A percentile compares a stretch with the other conserved stretches of the same genome.
These are phyloP conservation scores for Didymella glomerata DNA, from an alignment of 2,329 filamentous ascomycete genomes.

Conservation along the genomic window DNA sequence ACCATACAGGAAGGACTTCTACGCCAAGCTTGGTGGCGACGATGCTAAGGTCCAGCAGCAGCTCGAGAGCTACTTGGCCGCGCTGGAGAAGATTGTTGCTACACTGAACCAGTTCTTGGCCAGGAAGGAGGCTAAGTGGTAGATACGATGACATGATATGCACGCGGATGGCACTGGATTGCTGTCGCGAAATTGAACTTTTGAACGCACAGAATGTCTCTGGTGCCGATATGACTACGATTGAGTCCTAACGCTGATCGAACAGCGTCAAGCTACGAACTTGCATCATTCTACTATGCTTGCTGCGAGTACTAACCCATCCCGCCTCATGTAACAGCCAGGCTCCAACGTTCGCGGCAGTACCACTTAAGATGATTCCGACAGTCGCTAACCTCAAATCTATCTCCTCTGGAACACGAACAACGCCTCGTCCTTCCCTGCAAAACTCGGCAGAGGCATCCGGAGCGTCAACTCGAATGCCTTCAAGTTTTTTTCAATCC, in stretches of 20 bases:
- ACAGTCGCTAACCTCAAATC: not conserved
- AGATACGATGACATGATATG: slow-evolving; percentile 19
- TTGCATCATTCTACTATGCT: not conserved
- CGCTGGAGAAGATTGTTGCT: slow-evolving; percentile 78
- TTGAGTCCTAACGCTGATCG: not conserved
- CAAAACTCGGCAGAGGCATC: slow-evolving; percentile 75
- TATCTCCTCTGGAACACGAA: slow-evolving; percentile 66
- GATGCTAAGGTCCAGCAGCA: slow-evolving; percentile 68
- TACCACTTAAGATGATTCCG: not conserved
- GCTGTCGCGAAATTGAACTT: not conserved
- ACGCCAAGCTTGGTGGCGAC: slow-evolving; percentile 80
- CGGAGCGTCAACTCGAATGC: slow-evolving; percentile 69
- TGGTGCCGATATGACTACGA: not conserved
- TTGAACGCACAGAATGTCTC: not conserved
- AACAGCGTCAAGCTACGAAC: not conserved
- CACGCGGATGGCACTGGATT: slow-evolving; percentile 3
- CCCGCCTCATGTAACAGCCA: not conserved
- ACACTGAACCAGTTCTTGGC: slow-evolving; percentile 72
- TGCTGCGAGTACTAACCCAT: not conserved
- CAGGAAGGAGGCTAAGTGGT: slow-evolving; percentile 48
- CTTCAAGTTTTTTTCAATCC: slow-evolving; percentile 66
- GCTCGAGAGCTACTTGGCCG: slow-evolving; percentile 75
- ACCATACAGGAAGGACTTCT: slow-evolving; percentile 94
- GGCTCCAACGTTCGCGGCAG: not conserved
- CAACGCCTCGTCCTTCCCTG: slow-evolving; percentile 78